Conservation (phyloP, 2,329 filamentous ascomycete species). For the Clonostachys byssicola region DNA sequence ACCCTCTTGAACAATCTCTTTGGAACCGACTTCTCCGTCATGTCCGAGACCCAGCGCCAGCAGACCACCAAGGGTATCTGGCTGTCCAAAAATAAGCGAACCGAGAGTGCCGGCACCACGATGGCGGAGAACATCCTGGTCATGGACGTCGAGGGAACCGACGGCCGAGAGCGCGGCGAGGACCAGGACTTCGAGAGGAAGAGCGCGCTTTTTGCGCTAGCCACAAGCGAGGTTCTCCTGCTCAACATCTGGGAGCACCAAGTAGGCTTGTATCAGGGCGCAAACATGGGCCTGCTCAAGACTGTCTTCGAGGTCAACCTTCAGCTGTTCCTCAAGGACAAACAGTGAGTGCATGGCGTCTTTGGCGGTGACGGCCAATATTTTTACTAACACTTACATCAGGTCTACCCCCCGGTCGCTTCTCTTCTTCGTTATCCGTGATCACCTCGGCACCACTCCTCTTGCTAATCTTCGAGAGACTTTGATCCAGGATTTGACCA, state of each 20-base stretch:
- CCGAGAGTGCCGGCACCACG: conserved; percentile 39
- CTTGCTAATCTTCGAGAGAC: conserved; percentile 87
- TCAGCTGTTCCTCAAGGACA: conserved; percentile 94
- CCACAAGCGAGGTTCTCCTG: conserved; percentile 95
- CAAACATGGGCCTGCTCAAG: conserved; percentile 98
- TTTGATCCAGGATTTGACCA: conserved; percentile 81
- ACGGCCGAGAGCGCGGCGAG: conserved; percentile 92
- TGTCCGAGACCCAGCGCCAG: conserved; percentile 89
- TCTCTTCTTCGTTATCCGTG: conserved; percentile 97
- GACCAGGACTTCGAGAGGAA: conserved; percentile 99
- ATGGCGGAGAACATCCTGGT: conserved; percentile 99
- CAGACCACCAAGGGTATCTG: conserved; percentile 99
- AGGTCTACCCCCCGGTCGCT: conserved; percentile 86
- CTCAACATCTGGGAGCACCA: conserved; percentile 99
- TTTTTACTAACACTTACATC: conserved; percentile 1
- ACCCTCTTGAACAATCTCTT: conserved; percentile 95
- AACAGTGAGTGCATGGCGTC: conserved; percentile 55
- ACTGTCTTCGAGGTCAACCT: conserved; percentile 99
- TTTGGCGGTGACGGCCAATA: conserved; percentile 7
- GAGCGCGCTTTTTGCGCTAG: conserved; percentile 93
- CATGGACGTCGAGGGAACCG: conserved; percentile 98
- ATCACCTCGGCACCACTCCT: conserved; percentile 90
- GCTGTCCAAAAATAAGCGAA: conserved; percentile 94
- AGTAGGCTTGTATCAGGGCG: conserved; percentile 94
- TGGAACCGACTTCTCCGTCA: conserved; percentile 93